A percentile compares a stretch with the other conserved stretches of the same genome.
phyloP scores from a whole-genome alignment of 306 rosid genomes.

The Quercus alba region DNA sequence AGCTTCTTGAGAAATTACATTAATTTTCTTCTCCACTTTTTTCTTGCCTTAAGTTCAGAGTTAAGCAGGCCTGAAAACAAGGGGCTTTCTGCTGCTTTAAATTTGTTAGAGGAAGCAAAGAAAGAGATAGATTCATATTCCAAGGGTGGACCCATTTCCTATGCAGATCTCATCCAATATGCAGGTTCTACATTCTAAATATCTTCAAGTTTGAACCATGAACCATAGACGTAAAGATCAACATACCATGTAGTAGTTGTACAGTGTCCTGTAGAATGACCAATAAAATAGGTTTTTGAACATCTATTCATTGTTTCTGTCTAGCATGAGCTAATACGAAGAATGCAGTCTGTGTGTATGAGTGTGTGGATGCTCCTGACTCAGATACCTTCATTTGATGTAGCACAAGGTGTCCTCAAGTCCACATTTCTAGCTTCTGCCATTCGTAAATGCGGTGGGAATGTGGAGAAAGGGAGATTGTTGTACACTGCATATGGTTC shows the following conservation, averaged over 20 bases:
- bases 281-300: constrained; percentile 4
- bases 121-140: constrained; percentile 86
- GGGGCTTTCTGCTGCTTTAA: constrained; percentile 69
- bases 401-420: constrained; percentile 85
- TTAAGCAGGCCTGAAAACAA: constrained; percentile 88
- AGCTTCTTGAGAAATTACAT: constrained; percentile 4
- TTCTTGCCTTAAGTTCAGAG: constrained; percentile 80
- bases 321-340: constrained; percentile 3
- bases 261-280: neutral
- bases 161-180: constrained; percentile 75
- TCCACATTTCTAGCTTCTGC: constrained; percentile 84
- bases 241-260: neutral
- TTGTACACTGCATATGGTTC: constrained; percentile 90
- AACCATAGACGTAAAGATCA: neutral
- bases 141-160: constrained; percentile 90
- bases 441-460: constrained; percentile 91
- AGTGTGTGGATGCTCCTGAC: constrained; percentile 4
- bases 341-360: neutral
- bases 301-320: constrained; percentile 7
- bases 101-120: constrained; percentile 75
- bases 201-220: constrained; percentile 15
- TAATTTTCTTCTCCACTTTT: constrained; percentile 15
- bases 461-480: constrained; percentile 77
- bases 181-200: constrained; percentile 54
- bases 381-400: constrained; percentile 21